Evolutionary conservation across 129 eudicot genomes (phyloP).

Genomic region (Erigeron canadensis): DNA sequence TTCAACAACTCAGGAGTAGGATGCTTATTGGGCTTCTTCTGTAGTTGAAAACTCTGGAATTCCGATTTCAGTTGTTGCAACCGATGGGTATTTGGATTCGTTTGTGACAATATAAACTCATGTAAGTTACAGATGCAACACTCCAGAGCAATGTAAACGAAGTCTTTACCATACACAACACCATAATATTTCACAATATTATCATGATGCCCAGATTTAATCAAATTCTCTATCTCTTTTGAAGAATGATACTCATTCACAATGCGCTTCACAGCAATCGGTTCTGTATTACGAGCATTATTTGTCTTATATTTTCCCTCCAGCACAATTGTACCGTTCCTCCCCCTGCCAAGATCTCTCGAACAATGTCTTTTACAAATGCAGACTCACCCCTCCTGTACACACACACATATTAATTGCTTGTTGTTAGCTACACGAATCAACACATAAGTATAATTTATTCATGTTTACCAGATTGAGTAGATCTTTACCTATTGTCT

Average conservation of each 20-base stretch:
- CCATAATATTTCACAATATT: conserved; percentile 79
- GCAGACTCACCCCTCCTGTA: too few species aligned
- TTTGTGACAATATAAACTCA: conserved; percentile 48
- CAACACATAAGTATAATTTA: too few species aligned
- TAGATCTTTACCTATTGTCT: too few species aligned
- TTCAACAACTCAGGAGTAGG: conserved; percentile 71
- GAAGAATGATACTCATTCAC: conserved; percentile 74
- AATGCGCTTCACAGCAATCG: conserved; percentile 91
- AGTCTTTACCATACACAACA: conserved; percentile 78
- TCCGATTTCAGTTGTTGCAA: conserved; percentile 17
- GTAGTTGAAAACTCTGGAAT: conserved; percentile 41
- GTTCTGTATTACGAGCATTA: too few species aligned
- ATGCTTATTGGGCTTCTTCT: conserved; percentile 69
- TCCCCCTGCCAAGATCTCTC: too few species aligned
- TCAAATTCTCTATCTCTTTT: conserved; percentile 84
- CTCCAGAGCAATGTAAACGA: conserved; percentile 76
- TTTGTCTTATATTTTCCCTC: too few species aligned
- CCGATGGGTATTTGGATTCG: conserved; percentile 27
- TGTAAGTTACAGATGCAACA: conserved; percentile 71
- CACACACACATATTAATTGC: too few species aligned
- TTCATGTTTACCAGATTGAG: too few species aligned
- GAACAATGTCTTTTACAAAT: too few species aligned
- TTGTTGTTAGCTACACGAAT: too few species aligned
- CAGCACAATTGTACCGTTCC: too few species aligned
- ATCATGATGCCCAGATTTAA: conserved; percentile 88